Percentiles rank a stretch among this genome's conserved stretches.
Evolutionary conservation across 331 rosid species (phyloP).

Genomic region (Spiraea crenata): DNA sequence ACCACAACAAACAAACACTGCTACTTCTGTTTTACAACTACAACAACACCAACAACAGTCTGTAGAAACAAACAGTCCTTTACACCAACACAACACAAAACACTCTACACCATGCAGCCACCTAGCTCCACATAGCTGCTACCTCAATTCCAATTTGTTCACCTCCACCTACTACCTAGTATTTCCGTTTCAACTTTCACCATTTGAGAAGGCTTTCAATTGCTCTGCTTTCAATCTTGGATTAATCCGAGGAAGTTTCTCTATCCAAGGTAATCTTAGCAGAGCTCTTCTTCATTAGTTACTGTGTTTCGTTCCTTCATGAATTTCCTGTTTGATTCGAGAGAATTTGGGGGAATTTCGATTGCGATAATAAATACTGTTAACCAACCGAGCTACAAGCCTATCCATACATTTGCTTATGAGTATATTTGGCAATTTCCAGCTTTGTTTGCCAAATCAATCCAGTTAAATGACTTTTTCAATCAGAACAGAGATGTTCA

Average conservation of each 20-base stretch:
- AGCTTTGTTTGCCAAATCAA: background rate
- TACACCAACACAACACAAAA: background rate
- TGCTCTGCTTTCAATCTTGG: constrained; percentile 3
- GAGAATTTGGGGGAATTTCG: too few relatives aligned
- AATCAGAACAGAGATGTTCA: background rate
- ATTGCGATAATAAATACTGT: too few relatives aligned
- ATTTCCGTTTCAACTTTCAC: background rate
- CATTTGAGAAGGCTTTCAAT: background rate
- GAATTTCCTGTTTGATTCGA: too few relatives aligned
- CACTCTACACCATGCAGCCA: background rate
- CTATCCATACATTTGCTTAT: background rate
- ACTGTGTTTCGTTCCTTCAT: too few relatives aligned
- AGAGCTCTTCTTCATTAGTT: too few relatives aligned
- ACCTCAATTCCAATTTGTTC: too few relatives aligned
- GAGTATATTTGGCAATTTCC: background rate
- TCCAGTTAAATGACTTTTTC: background rate
- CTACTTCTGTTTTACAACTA: constrained; percentile 20
- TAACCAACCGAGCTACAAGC: too few relatives aligned
- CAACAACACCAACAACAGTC: background rate
- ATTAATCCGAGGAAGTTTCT: background rate
- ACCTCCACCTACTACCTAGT: background rate
- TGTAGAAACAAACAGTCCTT: too few relatives aligned
- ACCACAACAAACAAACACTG: constrained; percentile 23
- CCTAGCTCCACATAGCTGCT: too few relatives aligned
- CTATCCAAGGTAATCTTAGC: too few relatives aligned